Conservation (phyloP, 805 yeast genomes). For the Wickerhamiella qilinensis region DNA sequence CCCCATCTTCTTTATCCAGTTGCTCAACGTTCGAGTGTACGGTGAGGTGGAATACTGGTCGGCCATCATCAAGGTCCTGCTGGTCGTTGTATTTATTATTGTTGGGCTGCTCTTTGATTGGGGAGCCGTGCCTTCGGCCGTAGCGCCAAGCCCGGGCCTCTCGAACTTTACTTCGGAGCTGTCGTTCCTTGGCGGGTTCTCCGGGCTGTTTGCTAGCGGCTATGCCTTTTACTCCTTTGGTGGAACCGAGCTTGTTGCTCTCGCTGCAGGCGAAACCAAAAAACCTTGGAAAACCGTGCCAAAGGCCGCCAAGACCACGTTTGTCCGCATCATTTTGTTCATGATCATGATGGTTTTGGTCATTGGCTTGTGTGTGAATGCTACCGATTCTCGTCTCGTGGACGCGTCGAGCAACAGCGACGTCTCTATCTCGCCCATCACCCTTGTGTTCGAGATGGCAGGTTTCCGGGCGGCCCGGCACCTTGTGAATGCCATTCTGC, state of each 20-base stretch:
- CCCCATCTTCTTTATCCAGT: slow-evolving; percentile 29
- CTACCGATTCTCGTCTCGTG: slow-evolving; percentile 29
- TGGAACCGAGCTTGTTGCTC: slow-evolving; percentile 39
- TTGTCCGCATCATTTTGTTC: slow-evolving; percentile 33
- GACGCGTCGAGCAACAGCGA: slow-evolving; percentile 32
- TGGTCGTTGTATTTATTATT: slow-evolving; percentile 46
- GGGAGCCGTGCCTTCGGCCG: slow-evolving; percentile 38
- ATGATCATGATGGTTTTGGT: slow-evolving; percentile 35
- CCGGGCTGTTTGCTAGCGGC: slow-evolving; percentile 24
- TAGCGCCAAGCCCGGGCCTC: slow-evolving; percentile 39
- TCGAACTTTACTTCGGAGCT: slow-evolving; percentile 12
- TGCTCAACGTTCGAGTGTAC: slow-evolving; percentile 34
- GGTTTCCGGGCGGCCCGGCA: slow-evolving; percentile 19
- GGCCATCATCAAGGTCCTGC: slow-evolving; percentile 43
- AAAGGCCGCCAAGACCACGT: slow-evolving; percentile 36
- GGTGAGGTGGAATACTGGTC: slow-evolving; percentile 55
- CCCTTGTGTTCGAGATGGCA: slow-evolving; percentile 34
- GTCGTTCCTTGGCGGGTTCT: slow-evolving; percentile 16
- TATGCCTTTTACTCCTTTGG: slow-evolving; percentile 39
- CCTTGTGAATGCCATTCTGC: slow-evolving; percentile 36
- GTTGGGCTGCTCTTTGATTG: slow-evolving; percentile 36
- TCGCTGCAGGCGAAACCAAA: slow-evolving; percentile 41
- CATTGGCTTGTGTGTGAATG: slow-evolving; percentile 42
- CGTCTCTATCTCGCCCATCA: slow-evolving; percentile 31
- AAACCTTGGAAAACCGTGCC: slow-evolving; percentile 43